Base-by-base conservation (phyloP, 2,329 filamentous ascomycete species). In the Aspergillus ochraceoroseus region DNA sequence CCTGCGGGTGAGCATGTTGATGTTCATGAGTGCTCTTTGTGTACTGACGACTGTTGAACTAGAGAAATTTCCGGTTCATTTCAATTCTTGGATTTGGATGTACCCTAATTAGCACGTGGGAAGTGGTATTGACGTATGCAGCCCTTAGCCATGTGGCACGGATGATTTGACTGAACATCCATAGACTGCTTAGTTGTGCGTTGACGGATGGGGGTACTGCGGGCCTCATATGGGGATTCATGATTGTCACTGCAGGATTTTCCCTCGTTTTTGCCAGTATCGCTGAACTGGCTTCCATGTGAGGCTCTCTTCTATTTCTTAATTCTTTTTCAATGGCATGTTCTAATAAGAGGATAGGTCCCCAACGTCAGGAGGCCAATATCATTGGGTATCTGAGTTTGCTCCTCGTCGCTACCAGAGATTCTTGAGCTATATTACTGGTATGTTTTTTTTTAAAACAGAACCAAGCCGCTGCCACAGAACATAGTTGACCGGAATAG, bases 51-150 rank as follows among this genome's bases (percentile, higher is more conserved):
- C 31, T 9, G 15, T 33, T 13, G 27, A 34, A 14, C 38, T 22
- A 71, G 68, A 56, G 68, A 49, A 69, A 69, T 38, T 72, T 71
- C 54, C 57, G 59, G 15, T 70, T 68, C 41, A 49, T 70, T 23
- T 68, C 68, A 0, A 70, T 71, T 39, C 51, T 71, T 11, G 68
- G 67, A 8, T 71, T 71, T 45, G 64, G 59, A 11, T 67, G 64
- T 32, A 69, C 65, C 7, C 46, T 68, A 33, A 64, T 70, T 23
- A 59, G 60, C 26, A 70, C 67, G 29, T 71, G 67, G 67, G 66
- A 69, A 50, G 61, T 62, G 20, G 56, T 67, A 15, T 57, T 70
- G 18, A 64, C 63, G 61, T 68, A 46, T 15, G 59, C 55, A 27
- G 7, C 13, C 18, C 29, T 32, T 25, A 12, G 32, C 26, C 32